A percentile compares a stretch with the other conserved stretches of the same genome.
phyloP scores from a whole-genome alignment of 306 rosid species.

The Medicago lupulina region DNA sequence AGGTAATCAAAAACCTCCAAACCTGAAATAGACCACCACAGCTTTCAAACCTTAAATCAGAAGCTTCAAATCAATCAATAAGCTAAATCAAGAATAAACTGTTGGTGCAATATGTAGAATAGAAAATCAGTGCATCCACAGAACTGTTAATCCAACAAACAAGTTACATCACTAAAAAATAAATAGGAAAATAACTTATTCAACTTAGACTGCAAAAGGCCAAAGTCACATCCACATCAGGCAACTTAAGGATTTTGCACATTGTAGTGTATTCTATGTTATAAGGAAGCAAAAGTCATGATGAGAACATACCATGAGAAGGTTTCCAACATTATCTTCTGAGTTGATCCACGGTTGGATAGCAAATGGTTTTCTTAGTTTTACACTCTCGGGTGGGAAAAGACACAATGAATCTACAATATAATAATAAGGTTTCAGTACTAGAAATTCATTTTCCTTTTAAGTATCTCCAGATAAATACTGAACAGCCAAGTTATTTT shows the following conservation, averaged over 20 bases:
- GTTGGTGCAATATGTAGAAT: conserved; percentile 5
- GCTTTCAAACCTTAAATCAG: conserved; percentile 36
- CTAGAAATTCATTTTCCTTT: conserved; percentile 22
- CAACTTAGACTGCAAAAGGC: conserved; percentile 11
- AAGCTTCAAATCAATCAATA: conserved; percentile 25
- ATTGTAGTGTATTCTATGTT: background rate
- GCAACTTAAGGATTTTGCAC: conserved; percentile 1
- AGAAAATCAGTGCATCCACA: conserved; percentile 26
- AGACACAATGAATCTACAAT: conserved; percentile 62
- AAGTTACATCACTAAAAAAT: conserved; percentile 29
- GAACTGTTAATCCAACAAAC: conserved; percentile 26
- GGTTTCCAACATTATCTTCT: conserved; percentile 88
- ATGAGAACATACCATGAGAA: conserved; percentile 79
- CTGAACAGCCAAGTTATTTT: background rate
- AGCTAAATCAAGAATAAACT: conserved; percentile 22
- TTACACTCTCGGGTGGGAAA: conserved; percentile 82
- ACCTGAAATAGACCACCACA: conserved; percentile 64
- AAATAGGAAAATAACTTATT: conserved; percentile 10
- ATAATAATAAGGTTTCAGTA: conserved; percentile 39
- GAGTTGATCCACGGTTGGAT: conserved; percentile 88
- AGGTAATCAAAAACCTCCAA: conserved; percentile 93
- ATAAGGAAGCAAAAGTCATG: conserved; percentile 28
- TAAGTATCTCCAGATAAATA: conserved; percentile 8
- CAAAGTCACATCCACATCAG: background rate
- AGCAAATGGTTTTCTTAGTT: conserved; percentile 78